Conservation (phyloP, 139 green algal genomes). For the Mesotaenium endlicherianum region DNA sequence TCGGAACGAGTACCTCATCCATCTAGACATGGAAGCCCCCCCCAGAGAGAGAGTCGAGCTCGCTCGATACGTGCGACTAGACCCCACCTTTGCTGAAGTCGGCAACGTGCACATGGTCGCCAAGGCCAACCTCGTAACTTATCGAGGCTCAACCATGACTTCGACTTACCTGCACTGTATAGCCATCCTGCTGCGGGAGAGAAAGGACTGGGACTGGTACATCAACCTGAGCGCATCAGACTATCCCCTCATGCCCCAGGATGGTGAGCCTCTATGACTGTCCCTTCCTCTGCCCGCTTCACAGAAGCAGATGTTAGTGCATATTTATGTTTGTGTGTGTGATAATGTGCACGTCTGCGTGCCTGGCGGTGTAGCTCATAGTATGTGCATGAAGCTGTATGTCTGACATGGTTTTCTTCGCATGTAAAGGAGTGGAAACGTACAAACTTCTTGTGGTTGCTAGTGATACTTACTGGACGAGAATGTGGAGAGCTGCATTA, state of each 20-base stretch:
- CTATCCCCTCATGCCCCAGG: conserved; percentile 29
- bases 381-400: too few species aligned
- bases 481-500: too few species aligned
- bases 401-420: too few species aligned
- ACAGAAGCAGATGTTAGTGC: too few species aligned
- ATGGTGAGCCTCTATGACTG: too few species aligned
- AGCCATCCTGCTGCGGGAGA: conserved; percentile 16
- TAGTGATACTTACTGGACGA: too few species aligned
- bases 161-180: conserved; percentile 20
- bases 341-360: too few species aligned
- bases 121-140: conserved; percentile 22
- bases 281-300: too few species aligned
- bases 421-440: too few species aligned
- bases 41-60: conserved; percentile 2
- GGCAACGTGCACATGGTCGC: conserved; percentile 28
- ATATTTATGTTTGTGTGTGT: too few species aligned
- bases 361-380: too few species aligned
- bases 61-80: conserved; percentile 10
- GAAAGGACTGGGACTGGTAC: conserved; percentile 40
- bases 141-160: conserved; percentile 22
- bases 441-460: too few species aligned
- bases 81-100: background rate
- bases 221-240: conserved; percentile 44
- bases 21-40: conserved; percentile 17
- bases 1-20: conserved; percentile 35